These are phyloP conservation scores for Fusarium austroafricanum DNA, from an alignment of 2,329 filamentous ascomycete species.

Conservation along the genomic window DNA sequence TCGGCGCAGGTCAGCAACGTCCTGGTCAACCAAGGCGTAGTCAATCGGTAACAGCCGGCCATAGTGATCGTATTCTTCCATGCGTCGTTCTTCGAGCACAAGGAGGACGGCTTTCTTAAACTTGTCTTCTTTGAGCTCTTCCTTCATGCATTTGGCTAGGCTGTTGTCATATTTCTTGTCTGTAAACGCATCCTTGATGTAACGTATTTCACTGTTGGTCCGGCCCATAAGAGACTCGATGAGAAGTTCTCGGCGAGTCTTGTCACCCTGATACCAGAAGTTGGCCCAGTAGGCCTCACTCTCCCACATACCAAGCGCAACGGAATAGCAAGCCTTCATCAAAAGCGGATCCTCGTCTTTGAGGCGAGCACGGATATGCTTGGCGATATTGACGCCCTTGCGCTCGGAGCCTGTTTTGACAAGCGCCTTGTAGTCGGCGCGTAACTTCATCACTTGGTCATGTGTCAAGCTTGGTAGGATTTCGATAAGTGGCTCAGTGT, in stretches of 20 bases:
- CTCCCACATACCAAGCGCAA: conserved; percentile 90
- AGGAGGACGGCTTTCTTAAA: conserved; percentile 90
- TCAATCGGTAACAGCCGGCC: conserved; percentile 71
- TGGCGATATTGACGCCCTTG: conserved; percentile 85
- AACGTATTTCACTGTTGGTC: conserved; percentile 84
- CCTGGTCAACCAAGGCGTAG: conserved; percentile 70
- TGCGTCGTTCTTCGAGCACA: conserved; percentile 83
- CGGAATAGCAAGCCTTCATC: conserved; percentile 92
- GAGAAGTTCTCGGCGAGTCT: conserved; percentile 84
- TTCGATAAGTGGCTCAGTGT: conserved; percentile 79
- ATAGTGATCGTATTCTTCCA: conserved; percentile 80
- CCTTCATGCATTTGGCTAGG: conserved; percentile 86
- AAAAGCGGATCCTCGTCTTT: conserved; percentile 80
- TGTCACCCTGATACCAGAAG: conserved; percentile 94
- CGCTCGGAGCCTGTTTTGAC: conserved; percentile 81
- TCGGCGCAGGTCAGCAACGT: conserved; percentile 77
- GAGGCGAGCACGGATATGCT: conserved; percentile 81
- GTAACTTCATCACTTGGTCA: conserved; percentile 87
- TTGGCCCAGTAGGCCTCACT: conserved; percentile 98
- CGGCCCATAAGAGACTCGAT: conserved; percentile 95
- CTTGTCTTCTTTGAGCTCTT: conserved; percentile 94
- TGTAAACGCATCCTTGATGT: conserved; percentile 88
- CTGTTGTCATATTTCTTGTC: conserved; percentile 93
- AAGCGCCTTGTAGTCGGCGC: conserved; percentile 89
- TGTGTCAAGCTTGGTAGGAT: conserved; percentile 87